phyloP scores from a whole-genome alignment of 495 filamentous ascomycete species.

The Staphylotrichum longicolle region DNA sequence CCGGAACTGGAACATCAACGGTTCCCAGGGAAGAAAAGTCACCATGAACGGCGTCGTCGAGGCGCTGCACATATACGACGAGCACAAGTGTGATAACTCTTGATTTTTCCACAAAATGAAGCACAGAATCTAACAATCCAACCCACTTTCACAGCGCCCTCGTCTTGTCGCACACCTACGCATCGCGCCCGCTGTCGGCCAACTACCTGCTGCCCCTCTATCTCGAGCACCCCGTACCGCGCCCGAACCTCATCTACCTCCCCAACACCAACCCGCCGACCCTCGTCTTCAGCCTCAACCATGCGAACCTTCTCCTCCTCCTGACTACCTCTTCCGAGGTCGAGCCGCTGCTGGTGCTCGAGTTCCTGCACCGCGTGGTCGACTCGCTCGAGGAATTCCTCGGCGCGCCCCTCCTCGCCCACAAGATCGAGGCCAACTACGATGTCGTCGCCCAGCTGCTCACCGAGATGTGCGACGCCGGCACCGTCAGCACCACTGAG shows the following conservation, averaged over 20 bases:
- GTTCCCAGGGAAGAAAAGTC: constrained; percentile 5
- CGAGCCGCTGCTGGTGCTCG: constrained; percentile 90
- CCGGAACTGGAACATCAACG: neutral
- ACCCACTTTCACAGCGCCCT: constrained; percentile 29
- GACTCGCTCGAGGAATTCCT: constrained; percentile 95
- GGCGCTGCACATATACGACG: constrained; percentile 94
- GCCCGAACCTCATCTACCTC: constrained; percentile 82
- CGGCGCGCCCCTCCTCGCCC: constrained; percentile 79
- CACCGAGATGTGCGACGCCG: constrained; percentile 95
- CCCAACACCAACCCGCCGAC: constrained; percentile 81
- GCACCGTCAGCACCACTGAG: constrained; percentile 85
- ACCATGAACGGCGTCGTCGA: constrained; percentile 83
- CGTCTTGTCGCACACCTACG: constrained; percentile 57
- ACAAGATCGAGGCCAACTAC: constrained; percentile 83
- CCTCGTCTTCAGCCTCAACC: constrained; percentile 78
- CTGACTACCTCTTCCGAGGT: constrained; percentile 77
- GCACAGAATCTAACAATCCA: neutral
- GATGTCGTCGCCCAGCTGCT: constrained; percentile 93
- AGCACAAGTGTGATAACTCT: constrained; percentile 62
- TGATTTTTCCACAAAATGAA: too few relatives aligned
- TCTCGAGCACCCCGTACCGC: constrained; percentile 75
- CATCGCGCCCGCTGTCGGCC: constrained; percentile 75
- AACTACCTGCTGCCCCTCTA: constrained; percentile 78
- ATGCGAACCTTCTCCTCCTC: constrained; percentile 86
- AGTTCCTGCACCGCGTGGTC: constrained; percentile 89